Conservation (phyloP, 2,329 filamentous ascomycete species). For the Scedosporium dehoogii region DNA sequence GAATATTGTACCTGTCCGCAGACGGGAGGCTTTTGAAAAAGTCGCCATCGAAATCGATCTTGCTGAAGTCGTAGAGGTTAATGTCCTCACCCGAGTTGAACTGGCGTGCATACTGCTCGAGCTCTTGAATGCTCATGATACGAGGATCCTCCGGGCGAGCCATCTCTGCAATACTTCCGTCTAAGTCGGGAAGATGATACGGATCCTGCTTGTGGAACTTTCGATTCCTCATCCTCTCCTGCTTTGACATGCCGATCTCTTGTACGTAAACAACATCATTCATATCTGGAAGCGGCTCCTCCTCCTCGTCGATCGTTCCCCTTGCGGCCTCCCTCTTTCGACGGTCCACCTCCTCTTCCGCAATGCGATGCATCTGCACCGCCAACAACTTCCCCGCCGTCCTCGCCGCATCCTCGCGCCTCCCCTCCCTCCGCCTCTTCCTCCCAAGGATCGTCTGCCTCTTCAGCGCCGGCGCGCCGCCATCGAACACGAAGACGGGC, state of each 20-base stretch:
- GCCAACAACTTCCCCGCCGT: slow-evolving; percentile 89
- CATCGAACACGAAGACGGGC: slow-evolving; percentile 96
- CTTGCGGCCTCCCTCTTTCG: slow-evolving; percentile 36
- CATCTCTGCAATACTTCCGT: slow-evolving; percentile 73
- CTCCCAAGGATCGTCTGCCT: slow-evolving; percentile 76
- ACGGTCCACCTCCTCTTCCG: slow-evolving; percentile 72
- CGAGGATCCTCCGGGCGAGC: slow-evolving; percentile 83
- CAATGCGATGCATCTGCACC: slow-evolving; percentile 84
- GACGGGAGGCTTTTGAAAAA: slow-evolving; percentile 90
- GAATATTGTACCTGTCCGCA: slow-evolving; percentile 89
- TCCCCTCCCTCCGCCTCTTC: slow-evolving; percentile 72
- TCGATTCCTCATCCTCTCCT: slow-evolving; percentile 63
- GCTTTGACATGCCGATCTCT: slow-evolving; percentile 71
- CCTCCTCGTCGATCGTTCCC: slow-evolving; percentile 38
- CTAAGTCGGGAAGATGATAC: slow-evolving; percentile 86
- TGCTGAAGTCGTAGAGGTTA: slow-evolving; percentile 88
- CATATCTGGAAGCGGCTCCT: slow-evolving; percentile 57
- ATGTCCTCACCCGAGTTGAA: slow-evolving; percentile 91
- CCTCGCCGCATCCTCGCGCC: slow-evolving; percentile 82
- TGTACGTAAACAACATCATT: slow-evolving; percentile 78
- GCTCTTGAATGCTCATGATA: slow-evolving; percentile 90
- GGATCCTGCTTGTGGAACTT: slow-evolving; percentile 87
- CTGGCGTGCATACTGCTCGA: slow-evolving; percentile 87
- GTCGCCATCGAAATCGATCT: slow-evolving; percentile 93
- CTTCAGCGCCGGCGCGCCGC: slow-evolving; percentile 84